These are phyloP conservation scores for Capsella rubella DNA, from an alignment of 441 rosid species.

Conservation along the genomic window DNA sequence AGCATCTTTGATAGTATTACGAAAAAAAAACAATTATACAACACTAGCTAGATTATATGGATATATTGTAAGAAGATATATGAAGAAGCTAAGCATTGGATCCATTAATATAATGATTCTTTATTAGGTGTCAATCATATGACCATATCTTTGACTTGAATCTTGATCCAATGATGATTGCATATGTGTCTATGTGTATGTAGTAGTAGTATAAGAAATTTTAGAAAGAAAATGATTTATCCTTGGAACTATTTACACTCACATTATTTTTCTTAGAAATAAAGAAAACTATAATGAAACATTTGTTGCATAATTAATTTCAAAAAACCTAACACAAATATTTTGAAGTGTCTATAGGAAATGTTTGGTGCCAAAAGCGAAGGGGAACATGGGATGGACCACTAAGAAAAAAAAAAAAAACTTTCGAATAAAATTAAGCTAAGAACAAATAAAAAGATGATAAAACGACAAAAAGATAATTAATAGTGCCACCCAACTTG, in stretches of 20 bases:
- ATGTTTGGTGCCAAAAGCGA: conserved; percentile 49
- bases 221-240: conserved; percentile 33
- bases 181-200: conserved; percentile 36
- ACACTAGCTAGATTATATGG: not conserved
- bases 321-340: not conserved
- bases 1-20: conserved; percentile 32
- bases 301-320: conserved; percentile 5
- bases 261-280: conserved; percentile 2
- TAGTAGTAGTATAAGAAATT: conserved; percentile 4
- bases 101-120: conserved; percentile 44
- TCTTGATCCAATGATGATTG: conserved; percentile 45
- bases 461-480: conserved; percentile 40
- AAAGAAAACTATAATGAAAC: conserved; percentile 6
- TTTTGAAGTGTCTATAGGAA: conserved; percentile 37
- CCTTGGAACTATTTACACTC: conserved; percentile 30
- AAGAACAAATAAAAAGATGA: conserved; percentile 45
- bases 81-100: conserved; percentile 45
- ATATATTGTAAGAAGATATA: not conserved
- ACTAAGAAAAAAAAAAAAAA: conserved; percentile 44
- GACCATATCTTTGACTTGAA: conserved; percentile 58
- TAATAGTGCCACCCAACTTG: conserved; percentile 71
- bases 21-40: conserved; percentile 6
- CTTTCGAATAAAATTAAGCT: conserved; percentile 41
- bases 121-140: conserved; percentile 52
- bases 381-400: conserved; percentile 70